Base-by-base conservation (phyloP, 2,329 filamentous ascomycete species). In the Colletotrichum limetticola region DNA sequence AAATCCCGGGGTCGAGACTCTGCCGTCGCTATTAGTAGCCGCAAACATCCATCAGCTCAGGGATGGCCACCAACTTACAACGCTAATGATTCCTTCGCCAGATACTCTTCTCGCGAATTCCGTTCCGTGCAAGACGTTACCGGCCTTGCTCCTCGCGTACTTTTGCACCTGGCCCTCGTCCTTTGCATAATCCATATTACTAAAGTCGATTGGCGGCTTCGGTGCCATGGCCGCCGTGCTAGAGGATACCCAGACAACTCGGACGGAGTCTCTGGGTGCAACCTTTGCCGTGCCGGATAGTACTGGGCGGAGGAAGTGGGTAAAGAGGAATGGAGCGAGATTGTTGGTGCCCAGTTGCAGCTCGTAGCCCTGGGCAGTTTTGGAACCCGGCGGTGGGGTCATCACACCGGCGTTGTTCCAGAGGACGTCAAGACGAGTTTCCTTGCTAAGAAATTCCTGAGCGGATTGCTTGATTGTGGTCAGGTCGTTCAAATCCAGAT, bases 371-470 rank as follows among this genome's bases (percentile, higher is more conserved):
- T 82, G 80, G 9, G 78, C 77, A 22, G 82, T 80, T 69, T 79
- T 81, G 60, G 79, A 82, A 4, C 81, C 82, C 5, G 75, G 66
- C 0, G 82, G 82, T 1, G 82, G 79, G 2, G 76, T 72, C 82
- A 84, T 85, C 37, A 85, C 77, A 5, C 79, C 83, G 0, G 84
- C 84, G 75, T 85, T 85, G 74, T 85, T 82, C 71, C 81, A 80
- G 35, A 85, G 72, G 6, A 83, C 80, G 74, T 85, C 80, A 3
- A 85, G 74, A 6, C 80, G 74, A 32, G 35, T 71, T 66, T 80
- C 78, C 57, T 76, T 74, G 1, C 60, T 68, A 8, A 78, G 73
- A 61, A 80, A 80, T 19, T 60, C 30, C 3, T 64, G 56, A 1
- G 78, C 77, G 3, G 78, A 75, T 16, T 74, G 57, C 61, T 77